Percentiles rank a stretch among this genome's conserved stretches.
These are phyloP conservation scores for Aquilaria sinensis DNA, from an alignment of 345 rosid genomes.

Conservation along the genomic window DNA sequence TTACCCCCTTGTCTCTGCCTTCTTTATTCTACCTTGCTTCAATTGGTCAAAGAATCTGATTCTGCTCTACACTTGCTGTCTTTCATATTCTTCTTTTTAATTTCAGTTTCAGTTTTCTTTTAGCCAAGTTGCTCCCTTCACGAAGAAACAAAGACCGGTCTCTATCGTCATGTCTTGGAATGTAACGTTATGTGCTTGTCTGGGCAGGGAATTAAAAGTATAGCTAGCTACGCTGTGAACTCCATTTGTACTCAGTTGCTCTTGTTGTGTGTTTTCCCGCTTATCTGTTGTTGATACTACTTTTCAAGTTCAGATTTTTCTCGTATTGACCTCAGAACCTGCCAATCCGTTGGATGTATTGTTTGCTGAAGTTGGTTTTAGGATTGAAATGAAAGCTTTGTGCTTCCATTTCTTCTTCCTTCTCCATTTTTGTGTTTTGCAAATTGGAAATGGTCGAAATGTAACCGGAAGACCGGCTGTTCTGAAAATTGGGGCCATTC, in stretches of 20 bases:
- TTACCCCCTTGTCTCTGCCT: too few species aligned
- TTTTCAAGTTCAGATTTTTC: not conserved
- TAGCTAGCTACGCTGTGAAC: not conserved
- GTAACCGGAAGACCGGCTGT: conserved; percentile 51
- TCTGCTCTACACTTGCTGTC: conserved; percentile 14
- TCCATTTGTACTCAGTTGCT: conserved; percentile 2
- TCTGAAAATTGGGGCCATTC: conserved; percentile 68
- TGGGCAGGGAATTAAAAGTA: conserved; percentile 2
- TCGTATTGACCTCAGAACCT: conserved; percentile 10
- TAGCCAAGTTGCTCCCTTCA: not conserved
- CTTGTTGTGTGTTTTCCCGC: not conserved
- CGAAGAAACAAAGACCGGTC: not conserved
- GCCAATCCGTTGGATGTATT: conserved; percentile 10
- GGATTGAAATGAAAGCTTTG: conserved; percentile 26
- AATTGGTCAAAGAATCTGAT: conserved; percentile 17
- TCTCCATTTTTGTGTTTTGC: conserved; percentile 25
- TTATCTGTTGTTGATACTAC: not conserved
- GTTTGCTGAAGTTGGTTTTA: conserved; percentile 8
- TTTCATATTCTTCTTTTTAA: not conserved
- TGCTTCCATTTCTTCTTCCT: conserved; percentile 29
- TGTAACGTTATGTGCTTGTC: not conserved
- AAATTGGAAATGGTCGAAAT: conserved; percentile 32
- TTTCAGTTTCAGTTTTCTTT: not conserved
- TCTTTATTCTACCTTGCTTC: too few species aligned
- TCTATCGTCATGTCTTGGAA: not conserved